Percentiles rank a stretch among this genome's conserved stretches.
phyloP scores from a whole-genome alignment of 1,139 yeast genomes.

The Diutina mesorugosa region DNA sequence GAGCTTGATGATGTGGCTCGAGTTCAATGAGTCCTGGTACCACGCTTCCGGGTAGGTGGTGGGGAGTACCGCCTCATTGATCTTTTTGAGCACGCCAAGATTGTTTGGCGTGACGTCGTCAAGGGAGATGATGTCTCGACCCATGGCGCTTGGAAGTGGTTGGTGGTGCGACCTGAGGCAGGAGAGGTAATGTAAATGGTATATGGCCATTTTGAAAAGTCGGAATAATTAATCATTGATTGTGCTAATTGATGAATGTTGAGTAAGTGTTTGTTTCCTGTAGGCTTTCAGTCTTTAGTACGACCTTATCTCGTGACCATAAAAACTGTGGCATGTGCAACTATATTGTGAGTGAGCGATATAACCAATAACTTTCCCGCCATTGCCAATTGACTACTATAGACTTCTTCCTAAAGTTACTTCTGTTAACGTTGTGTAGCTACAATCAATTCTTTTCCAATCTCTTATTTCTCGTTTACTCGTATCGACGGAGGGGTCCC shows the following conservation, averaged over 20 bases:
- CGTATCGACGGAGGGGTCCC: too few relatives aligned
- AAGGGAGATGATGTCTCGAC: conserved; percentile 29
- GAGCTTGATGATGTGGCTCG: conserved; percentile 21
- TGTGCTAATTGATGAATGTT: too few relatives aligned
- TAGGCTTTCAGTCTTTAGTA: too few relatives aligned
- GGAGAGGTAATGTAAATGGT: not conserved
- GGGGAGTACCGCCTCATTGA: conserved; percentile 31
- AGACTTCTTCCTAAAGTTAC: too few relatives aligned
- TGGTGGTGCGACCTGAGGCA: not conserved
- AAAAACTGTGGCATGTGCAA: not conserved
- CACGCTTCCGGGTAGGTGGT: conserved; percentile 30
- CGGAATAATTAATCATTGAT: not conserved
- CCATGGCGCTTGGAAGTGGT: conserved; percentile 8
- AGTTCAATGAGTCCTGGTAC: conserved; percentile 26
- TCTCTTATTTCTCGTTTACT: too few relatives aligned
- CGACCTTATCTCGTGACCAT: not conserved
- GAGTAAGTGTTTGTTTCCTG: too few relatives aligned
- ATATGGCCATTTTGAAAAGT: not conserved
- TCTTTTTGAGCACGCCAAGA: conserved; percentile 37
- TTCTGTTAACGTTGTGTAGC: too few relatives aligned
- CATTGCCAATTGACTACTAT: not conserved
- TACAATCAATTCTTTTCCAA: too few relatives aligned
- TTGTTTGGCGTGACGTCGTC: conserved; percentile 47
- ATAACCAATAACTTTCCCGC: not conserved
- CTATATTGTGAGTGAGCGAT: too few relatives aligned